Percentiles rank a stretch among this genome's conserved stretches.
These are phyloP conservation scores for Trichoderma oligosporum DNA, from an alignment of 2,329 filamentous ascomycete genomes.

Conservation along the genomic window DNA sequence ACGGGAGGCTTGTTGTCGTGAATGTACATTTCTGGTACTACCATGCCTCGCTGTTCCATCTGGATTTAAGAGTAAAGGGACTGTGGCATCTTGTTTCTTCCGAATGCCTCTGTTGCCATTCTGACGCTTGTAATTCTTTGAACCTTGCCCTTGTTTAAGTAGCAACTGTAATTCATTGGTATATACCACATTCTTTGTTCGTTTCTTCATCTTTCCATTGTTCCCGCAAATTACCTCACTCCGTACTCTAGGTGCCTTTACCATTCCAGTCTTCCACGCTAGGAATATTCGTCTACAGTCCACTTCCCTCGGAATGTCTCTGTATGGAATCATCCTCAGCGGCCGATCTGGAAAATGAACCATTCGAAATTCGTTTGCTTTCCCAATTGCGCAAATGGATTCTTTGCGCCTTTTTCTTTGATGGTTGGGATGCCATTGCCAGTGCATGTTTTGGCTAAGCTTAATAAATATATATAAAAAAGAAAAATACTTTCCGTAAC, in stretches of 20 bases:
- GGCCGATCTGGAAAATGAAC: conserved; percentile 27
- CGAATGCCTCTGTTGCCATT: neutral
- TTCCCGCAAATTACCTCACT: neutral
- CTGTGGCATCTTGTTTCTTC: too few relatives aligned
- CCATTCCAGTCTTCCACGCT: neutral
- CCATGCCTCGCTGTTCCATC: neutral
- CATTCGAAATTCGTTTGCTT: conserved; percentile 21
- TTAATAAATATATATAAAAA: too few relatives aligned
- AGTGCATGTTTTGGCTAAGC: too few relatives aligned
- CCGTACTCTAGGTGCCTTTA: neutral
- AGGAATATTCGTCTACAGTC: conserved; percentile 21
- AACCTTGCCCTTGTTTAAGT: neutral
- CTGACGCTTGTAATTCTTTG: neutral
- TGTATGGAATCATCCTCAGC: conserved; percentile 21
- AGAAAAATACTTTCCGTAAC: too few relatives aligned
- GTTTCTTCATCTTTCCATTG: neutral
- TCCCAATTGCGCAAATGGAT: conserved; percentile 7
- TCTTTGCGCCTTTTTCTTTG: neutral
- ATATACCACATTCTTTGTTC: neutral
- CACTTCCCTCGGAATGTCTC: conserved; percentile 26
- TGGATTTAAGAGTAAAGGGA: neutral
- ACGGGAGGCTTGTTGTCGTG: neutral
- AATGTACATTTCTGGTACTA: neutral
- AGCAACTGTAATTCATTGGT: neutral
- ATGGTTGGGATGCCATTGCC: neutral